phyloP scores from a whole-genome alignment of 768 basidiomycete genomes.

The Pleurotus eryngii region DNA sequence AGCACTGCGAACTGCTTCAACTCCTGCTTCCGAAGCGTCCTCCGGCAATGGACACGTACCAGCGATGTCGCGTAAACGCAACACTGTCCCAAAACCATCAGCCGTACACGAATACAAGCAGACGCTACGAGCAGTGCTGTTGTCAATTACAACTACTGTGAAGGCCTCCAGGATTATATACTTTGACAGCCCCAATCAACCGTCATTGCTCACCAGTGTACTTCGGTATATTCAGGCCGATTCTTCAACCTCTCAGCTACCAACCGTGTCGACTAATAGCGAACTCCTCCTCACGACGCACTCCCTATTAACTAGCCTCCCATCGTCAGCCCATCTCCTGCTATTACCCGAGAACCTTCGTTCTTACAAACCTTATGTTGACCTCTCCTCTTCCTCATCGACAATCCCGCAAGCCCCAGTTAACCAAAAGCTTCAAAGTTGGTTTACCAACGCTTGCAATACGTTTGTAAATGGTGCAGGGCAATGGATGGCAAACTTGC shows the following conservation, averaged over 20 bases:
- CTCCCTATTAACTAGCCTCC: slow-evolving; percentile 63
- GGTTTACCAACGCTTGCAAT: slow-evolving; percentile 57
- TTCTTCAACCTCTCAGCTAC: slow-evolving; percentile 17
- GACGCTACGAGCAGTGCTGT: slow-evolving; percentile 47
- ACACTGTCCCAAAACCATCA: slow-evolving; percentile 21
- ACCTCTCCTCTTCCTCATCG: slow-evolving; percentile 58
- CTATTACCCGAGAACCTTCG: slow-evolving; percentile 69
- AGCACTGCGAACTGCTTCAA: slow-evolving; percentile 44
- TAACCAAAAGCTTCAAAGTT: slow-evolving; percentile 47
- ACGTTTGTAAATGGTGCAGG: slow-evolving; percentile 42
- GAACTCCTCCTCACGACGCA: slow-evolving; percentile 67
- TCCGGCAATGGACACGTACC: slow-evolving; percentile 32
- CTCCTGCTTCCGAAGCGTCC: slow-evolving; percentile 25
- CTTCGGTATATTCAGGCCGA: slow-evolving; percentile 63
- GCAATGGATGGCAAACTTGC: slow-evolving; percentile 57
- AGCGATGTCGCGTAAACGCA: slow-evolving; percentile 14
- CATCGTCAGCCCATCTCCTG: slow-evolving; percentile 80
- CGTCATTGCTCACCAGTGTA: slow-evolving; percentile 53
- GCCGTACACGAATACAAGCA: slow-evolving; percentile 52
- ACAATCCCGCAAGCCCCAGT: slow-evolving; percentile 43
- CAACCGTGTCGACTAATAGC: slow-evolving; percentile 10
- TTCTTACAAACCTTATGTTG: slow-evolving; percentile 84
- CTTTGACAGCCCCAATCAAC: slow-evolving; percentile 21
- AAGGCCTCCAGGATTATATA: slow-evolving; percentile 57
- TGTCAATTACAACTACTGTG: slow-evolving; percentile 58